These are phyloP conservation scores for Ceratocystis huliohia DNA, from an alignment of 2,329 filamentous ascomycete genomes.

Conservation along the genomic window DNA sequence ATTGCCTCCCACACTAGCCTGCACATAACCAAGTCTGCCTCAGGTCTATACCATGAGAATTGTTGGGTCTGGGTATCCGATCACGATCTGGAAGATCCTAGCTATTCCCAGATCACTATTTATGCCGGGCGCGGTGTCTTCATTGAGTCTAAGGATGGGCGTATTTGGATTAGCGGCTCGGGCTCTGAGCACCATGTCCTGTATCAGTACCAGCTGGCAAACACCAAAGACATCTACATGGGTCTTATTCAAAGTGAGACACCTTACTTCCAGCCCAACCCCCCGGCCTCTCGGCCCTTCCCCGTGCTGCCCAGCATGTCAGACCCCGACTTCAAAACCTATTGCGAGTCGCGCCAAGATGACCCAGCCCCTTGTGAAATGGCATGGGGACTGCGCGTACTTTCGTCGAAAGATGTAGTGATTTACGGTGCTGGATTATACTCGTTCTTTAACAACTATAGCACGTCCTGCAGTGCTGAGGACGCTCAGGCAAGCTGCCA, in stretches of 20 bases:
- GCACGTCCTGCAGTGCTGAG: conserved; percentile 34
- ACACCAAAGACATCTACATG: conserved; percentile 48
- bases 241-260: conserved; percentile 58
- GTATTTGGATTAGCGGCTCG: conserved; percentile 51
- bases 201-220: conserved; percentile 56
- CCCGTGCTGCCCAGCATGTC: conserved; percentile 30
- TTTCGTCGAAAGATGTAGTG: conserved; percentile 42
- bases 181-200: conserved; percentile 52
- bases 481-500: conserved; percentile 35
- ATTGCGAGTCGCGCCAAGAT: conserved; percentile 30
- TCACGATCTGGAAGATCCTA: conserved; percentile 42
- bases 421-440: conserved; percentile 55
- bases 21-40: conserved; percentile 31
- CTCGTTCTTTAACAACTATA: conserved; percentile 55
- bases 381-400: conserved; percentile 53
- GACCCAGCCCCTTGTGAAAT: conserved; percentile 35
- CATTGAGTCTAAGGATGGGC: conserved; percentile 30
- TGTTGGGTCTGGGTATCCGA: conserved; percentile 39
- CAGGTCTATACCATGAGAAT: conserved; percentile 33
- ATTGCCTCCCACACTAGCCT: conserved; percentile 34
- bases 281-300: conserved; percentile 47
- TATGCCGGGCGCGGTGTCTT: conserved; percentile 41
- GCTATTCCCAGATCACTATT: conserved; percentile 38
- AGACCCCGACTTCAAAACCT: conserved; percentile 41
- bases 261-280: conserved; percentile 58